Conservation (phyloP, 2,329 filamentous ascomycete species). For the Alternaria arborescens region DNA sequence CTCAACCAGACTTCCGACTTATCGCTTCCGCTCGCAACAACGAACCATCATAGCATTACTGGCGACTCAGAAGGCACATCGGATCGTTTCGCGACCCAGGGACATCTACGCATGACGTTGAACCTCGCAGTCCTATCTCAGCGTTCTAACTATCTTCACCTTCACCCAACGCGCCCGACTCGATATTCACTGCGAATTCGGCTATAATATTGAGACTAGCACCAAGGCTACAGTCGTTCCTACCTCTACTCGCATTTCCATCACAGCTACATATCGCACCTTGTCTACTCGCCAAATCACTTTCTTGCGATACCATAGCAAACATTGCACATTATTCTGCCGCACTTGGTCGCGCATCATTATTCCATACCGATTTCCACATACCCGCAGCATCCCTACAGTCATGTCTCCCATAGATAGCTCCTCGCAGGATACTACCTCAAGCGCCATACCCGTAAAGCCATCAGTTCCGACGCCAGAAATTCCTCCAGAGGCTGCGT, state of each 20-base stretch:
- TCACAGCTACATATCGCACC: background rate
- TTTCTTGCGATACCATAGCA: background rate
- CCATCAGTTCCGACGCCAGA: background rate
- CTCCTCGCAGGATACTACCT: background rate
- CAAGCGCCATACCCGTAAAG: background rate
- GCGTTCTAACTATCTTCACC: background rate
- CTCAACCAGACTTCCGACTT: background rate
- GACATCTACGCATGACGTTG: background rate
- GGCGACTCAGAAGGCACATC: background rate
- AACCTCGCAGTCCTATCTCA: background rate
- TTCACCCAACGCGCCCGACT: background rate
- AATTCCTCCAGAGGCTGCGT: background rate
- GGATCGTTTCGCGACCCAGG: background rate
- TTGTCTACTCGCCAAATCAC: background rate
- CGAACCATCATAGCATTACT: background rate
- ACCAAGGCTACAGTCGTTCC: background rate
- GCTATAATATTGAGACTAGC: background rate
- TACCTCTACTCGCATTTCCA: constrained; percentile 1
- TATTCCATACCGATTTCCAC: background rate
- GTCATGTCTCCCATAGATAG: background rate
- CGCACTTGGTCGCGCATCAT: background rate
- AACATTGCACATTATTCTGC: background rate
- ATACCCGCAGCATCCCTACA: background rate
- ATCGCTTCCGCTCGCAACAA: background rate
- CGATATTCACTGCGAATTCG: background rate